phyloP scores from a whole-genome alignment of 768 basidiomycete species.

The Hemileccinum rubropunctum region DNA sequence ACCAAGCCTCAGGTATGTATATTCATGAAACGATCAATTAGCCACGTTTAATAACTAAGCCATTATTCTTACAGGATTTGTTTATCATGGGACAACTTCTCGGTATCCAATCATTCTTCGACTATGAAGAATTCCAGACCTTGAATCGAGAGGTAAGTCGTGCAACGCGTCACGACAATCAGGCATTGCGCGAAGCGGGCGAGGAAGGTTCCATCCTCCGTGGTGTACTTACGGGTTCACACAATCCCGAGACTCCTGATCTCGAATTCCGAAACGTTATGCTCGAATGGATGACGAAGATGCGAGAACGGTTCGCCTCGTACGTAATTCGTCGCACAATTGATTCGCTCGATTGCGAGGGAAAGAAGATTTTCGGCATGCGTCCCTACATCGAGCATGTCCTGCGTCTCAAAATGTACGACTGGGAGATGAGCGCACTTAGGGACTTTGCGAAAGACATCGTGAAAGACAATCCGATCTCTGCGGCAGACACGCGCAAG shows the following conservation, averaged over 20 bases:
- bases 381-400: not conserved
- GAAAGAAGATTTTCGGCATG: conserved; percentile 1
- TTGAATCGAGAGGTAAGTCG: too few species aligned
- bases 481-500: not conserved
- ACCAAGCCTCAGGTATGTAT: not conserved
- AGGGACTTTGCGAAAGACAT: conserved; percentile 10
- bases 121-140: not conserved
- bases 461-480: conserved; percentile 7
- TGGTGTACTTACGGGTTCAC: not conserved
- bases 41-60: not conserved
- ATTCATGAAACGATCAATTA: too few species aligned
- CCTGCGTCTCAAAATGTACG: not conserved
- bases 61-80: not conserved
- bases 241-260: not conserved
- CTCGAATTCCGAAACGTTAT: not conserved
- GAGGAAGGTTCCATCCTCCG: not conserved
- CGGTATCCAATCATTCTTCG: not conserved
- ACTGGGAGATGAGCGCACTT: conserved; percentile 1
- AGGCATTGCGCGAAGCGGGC: not conserved
- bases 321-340: conserved; percentile 4
- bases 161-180: not conserved
- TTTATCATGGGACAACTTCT: not conserved
- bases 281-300: not conserved
- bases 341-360: not conserved
- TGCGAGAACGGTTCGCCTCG: conserved; percentile 1